These are phyloP conservation scores for Arthrobotrys sinensis DNA, from an alignment of 2,329 filamentous ascomycete genomes.

Conservation along the genomic window DNA sequence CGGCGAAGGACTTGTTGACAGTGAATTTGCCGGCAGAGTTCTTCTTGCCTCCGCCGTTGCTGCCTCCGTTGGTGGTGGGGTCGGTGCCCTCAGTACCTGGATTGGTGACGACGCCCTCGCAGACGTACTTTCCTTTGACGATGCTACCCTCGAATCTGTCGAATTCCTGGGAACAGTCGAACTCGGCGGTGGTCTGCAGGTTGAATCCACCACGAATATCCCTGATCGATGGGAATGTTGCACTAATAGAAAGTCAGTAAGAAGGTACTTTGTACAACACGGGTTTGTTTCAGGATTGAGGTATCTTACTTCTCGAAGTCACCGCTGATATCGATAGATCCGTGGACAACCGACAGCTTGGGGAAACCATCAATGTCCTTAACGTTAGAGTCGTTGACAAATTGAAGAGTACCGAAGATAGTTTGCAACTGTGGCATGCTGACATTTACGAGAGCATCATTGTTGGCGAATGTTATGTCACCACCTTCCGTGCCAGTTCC, in stretches of 20 bases:
- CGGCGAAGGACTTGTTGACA: constrained; percentile 61
- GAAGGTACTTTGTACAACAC: not conserved
- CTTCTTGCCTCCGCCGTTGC: constrained; percentile 65
- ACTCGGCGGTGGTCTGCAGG: constrained; percentile 76
- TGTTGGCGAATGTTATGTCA: constrained; percentile 76
- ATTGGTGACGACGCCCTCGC: constrained; percentile 50
- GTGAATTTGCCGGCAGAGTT: constrained; percentile 66
- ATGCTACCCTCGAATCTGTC: constrained; percentile 68
- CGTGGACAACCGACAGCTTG: constrained; percentile 78
- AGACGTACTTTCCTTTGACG: constrained; percentile 62
- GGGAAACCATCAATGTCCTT: constrained; percentile 77
- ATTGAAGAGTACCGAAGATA: constrained; percentile 83
- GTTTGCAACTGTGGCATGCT: constrained; percentile 78
- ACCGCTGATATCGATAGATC: constrained; percentile 87
- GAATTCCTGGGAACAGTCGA: constrained; percentile 74
- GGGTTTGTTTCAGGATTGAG: not conserved
- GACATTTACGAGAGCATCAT: constrained; percentile 79
- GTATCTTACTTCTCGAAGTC: constrained; percentile 82
- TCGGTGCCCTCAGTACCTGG: constrained; percentile 57
- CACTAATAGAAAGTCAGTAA: constrained; percentile 72
- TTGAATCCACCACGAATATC: constrained; percentile 81
- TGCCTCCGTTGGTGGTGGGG: constrained; percentile 63
- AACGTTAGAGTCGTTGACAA: constrained; percentile 91
- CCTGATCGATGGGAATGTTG: constrained; percentile 77
- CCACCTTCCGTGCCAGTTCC: constrained; percentile 68